Evolutionary conservation across 2,329 filamentous ascomycete genomes (phyloP), one percentile per base, ranked within the genome.

Genomic region (Aspergillus niger): DNA sequence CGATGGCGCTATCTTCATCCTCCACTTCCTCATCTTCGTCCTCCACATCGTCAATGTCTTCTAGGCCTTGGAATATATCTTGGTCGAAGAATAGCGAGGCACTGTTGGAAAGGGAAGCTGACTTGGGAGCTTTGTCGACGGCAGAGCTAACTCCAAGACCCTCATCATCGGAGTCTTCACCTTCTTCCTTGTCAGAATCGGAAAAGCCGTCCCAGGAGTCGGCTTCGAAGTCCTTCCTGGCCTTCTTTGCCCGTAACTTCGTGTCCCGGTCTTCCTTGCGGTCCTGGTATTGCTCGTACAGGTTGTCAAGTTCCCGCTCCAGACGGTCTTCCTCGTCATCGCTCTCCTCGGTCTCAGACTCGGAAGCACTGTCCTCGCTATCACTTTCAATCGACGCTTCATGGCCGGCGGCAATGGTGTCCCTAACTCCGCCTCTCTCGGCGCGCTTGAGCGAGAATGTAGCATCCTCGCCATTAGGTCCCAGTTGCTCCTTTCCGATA

Each of bases 151-250:
- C 65, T 36, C 32, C 32, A 36, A 36, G 32, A n/a, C 86, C 85
- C 2, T 82, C 83, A n/a, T 87, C 86, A 58, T 84, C 85, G 64
- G 86, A 87, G 65, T 84, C 80, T 58, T 81, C 62, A 26, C 48
- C 58, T 17, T 13, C 86, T 63, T 83, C 86, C 15, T 82, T 82
- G 28, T 79, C 85, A 10, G 83, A 86, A 22, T 86, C 83, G 4
- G 91, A 96, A 61, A 98, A 87, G 1, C 95, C 95, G 67, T 96
- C 91, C 89, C 93, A 99, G 72, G 97, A 93, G 13, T 91, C 92
- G 60, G 96, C 91, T 55, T 90, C 87, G 63, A 90, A 87, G 70
- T 92, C 87, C 72, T 91, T 88, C 57, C 93, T 86, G 6, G 91
- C 89, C 73, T 92, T 92, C 81, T 98, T 99, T 3, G 94, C 92